Evolutionary conservation across 2,329 filamentous ascomycete species (phyloP), one percentile per base, ranked within the genome.

Genomic region (Neonectria ditissima): DNA sequence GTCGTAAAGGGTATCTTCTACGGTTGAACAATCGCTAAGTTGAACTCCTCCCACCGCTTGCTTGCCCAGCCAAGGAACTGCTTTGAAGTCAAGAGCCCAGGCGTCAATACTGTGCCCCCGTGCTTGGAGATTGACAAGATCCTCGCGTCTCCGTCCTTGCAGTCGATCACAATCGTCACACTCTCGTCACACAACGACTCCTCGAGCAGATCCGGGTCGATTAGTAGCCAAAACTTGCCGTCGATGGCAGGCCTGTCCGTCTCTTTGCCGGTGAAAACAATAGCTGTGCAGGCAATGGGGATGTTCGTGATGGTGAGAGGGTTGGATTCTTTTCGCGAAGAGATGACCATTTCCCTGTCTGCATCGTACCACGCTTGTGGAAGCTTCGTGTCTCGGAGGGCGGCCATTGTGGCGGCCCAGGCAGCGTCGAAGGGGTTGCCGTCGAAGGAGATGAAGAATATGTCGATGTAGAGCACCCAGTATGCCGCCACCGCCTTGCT

Each of bases 381-480:
- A 11, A 99, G 81, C 62, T 85, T 87, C 5, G 93, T 95, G 77
- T 96, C 88, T 56, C 83, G 84, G 63, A 99, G 81, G 7, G 96
- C 95, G 9, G 94, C 92, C 22, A 97, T 78, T 0, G 97, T 85
- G 13, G 93, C 90, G 1, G 91, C 87, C 94, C 95, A 98, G 0
- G 93, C 93, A 1, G 93, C 92, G 74, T 99, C 95, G 69, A 98
- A 94, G 1, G 93, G 88, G 73, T 96, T 97, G 6, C 95, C 95
- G 68, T 97, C 94, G 53, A 97, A 89, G 0, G 93, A 97, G 69
- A 99, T 91, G 80, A 97, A 96, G 75, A 97, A 87, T n/a, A 97
- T 85, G 75, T 98, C 95, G 69, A 99, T 92, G 79, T 97, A 97
- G 20, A 99, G 87, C 10, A 92, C 90, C 96, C 95, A 99, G 78